These are phyloP conservation scores for Ceratocystis smalleyi DNA, from an alignment of 2,329 filamentous ascomycete genomes.

Conservation along the genomic window DNA sequence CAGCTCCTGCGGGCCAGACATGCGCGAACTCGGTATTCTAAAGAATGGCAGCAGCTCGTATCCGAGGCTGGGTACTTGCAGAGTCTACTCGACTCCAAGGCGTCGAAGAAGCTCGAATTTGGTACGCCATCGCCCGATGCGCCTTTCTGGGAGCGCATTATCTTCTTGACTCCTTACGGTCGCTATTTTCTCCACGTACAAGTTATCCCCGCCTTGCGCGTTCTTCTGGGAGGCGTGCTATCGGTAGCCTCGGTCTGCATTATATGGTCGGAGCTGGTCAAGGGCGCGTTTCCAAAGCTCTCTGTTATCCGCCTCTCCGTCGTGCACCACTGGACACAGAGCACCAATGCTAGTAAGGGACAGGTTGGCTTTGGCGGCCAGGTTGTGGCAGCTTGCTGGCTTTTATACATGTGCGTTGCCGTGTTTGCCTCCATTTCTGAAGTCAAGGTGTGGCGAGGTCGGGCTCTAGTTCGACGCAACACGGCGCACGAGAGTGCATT, in stretches of 20 bases:
- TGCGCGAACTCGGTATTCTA: slow-evolving; percentile 63
- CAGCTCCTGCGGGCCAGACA: slow-evolving; percentile 70
- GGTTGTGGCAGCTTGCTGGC: slow-evolving; percentile 69
- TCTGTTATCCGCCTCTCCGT: slow-evolving; percentile 54
- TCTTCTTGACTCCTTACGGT: slow-evolving; percentile 60
- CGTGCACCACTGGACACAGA: slow-evolving; percentile 56
- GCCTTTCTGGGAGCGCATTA: slow-evolving; percentile 38
- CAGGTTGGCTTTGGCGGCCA: slow-evolving; percentile 79
- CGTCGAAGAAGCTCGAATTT: slow-evolving; percentile 68
- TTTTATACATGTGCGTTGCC: slow-evolving; percentile 89
- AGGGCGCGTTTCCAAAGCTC: slow-evolving; percentile 59
- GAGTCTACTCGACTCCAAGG: slow-evolving; percentile 66
- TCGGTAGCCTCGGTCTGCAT: slow-evolving; percentile 65
- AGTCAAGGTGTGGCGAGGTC: slow-evolving; percentile 93
- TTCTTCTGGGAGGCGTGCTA: slow-evolving; percentile 51
- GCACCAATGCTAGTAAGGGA: slow-evolving; percentile 34
- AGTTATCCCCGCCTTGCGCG: slow-evolving; percentile 51
- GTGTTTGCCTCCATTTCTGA: slow-evolving; percentile 78
- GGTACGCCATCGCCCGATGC: slow-evolving; percentile 41
- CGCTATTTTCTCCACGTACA: slow-evolving; percentile 66
- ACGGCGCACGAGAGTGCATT: slow-evolving; percentile 87
- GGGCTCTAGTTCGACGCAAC: slow-evolving; percentile 75
- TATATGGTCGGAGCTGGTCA: slow-evolving; percentile 87
- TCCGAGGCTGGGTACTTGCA: slow-evolving; percentile 60
- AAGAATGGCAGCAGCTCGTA: slow-evolving; percentile 73